phyloP scores from a whole-genome alignment of 176 grass and related monocot species.

The Phyllostachys edulis region DNA sequence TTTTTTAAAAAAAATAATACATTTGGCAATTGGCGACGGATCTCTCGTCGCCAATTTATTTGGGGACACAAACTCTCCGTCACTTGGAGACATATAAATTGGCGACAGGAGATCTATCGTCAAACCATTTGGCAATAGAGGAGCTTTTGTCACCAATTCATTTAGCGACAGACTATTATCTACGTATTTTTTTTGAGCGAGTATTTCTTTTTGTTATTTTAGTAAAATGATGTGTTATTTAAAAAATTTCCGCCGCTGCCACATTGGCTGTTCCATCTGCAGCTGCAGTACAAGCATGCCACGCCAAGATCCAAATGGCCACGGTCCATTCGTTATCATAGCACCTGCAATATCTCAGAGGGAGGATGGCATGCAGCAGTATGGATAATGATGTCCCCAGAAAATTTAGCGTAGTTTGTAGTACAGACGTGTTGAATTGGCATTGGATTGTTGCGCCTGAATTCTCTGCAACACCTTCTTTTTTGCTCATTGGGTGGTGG shows the following conservation, averaged over 20 bases:
- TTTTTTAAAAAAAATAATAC: no score
- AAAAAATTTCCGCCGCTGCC: background rate
- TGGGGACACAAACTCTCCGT: no score
- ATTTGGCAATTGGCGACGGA: no score
- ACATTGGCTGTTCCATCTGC: background rate
- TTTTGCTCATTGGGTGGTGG: background rate
- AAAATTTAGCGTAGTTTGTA: background rate
- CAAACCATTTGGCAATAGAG: no score
- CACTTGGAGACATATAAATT: no score
- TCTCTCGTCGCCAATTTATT: no score
- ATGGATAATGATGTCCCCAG: background rate
- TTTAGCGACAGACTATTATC: no score
- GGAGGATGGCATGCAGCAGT: background rate
- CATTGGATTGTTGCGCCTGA: background rate
- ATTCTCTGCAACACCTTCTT: background rate
- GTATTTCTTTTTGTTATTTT: no score
- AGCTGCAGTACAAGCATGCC: constrained; percentile 11
- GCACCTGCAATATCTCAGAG: background rate
- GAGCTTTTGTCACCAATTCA: no score
- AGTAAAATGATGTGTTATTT: no score
- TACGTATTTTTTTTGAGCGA: no score
- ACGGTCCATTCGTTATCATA: constrained; percentile 1
- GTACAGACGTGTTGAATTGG: background rate
- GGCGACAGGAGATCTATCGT: no score
- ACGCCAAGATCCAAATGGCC: constrained; percentile 35